Percentiles rank a stretch among this genome's conserved stretches.
Evolutionary conservation across 2,329 filamentous ascomycete species (phyloP).

Genomic region (Claviceps sorghi): DNA sequence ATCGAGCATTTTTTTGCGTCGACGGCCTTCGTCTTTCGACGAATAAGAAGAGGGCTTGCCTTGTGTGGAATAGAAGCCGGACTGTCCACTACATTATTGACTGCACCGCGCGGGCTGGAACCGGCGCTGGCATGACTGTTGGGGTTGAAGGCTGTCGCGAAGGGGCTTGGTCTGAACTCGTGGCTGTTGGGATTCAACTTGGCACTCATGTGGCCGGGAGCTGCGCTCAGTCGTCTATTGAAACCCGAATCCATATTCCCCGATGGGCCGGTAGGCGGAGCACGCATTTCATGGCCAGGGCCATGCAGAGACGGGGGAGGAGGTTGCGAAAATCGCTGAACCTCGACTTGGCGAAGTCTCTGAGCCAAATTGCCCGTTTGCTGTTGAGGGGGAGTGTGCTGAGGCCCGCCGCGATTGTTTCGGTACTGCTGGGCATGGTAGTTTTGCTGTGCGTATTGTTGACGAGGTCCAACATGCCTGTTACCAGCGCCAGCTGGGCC

Average conservation of each 20-base stretch:
- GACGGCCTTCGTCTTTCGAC: conserved; percentile 57
- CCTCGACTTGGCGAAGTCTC: conserved; percentile 36
- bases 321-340: conserved; percentile 33
- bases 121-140: conserved; percentile 47
- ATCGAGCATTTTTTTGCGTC: conserved; percentile 55
- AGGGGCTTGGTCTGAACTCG: conserved; percentile 77
- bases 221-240: conserved; percentile 36
- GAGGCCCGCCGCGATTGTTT: conserved; percentile 30
- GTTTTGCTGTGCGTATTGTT: conserved; percentile 30
- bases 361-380: conserved; percentile 32
- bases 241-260: conserved; percentile 38
- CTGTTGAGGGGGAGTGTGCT: conserved; percentile 26
- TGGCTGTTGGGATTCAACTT: conserved; percentile 52
- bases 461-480: conserved; percentile 34
- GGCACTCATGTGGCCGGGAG: conserved; percentile 35
- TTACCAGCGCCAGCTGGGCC: conserved; percentile 14
- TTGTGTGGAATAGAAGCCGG: conserved; percentile 10
- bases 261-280: conserved; percentile 60
- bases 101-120: conserved; percentile 55
- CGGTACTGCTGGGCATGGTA: conserved; percentile 34
- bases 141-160: conserved; percentile 69
- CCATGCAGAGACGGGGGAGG: conserved; percentile 32
- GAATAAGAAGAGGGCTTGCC: conserved; percentile 35
- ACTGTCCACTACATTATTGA: conserved; percentile 31
- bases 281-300: conserved; percentile 49